phyloP scores from a whole-genome alignment of 495 filamentous ascomycete species.

The Talaromyces thailandensis region DNA sequence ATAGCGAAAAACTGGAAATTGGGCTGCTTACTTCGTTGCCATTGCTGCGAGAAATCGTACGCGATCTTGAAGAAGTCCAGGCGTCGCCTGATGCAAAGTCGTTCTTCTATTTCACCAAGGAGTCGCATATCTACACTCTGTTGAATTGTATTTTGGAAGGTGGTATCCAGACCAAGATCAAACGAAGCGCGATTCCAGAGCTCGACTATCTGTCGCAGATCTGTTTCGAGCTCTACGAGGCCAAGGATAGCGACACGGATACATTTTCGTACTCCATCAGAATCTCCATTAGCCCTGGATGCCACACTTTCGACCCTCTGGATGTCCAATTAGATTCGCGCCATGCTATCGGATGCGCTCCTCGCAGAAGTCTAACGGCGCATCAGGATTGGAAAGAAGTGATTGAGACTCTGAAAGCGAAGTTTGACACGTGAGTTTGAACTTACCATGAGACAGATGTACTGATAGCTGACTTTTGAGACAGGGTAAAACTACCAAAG shows the following conservation, averaged over 20 bases:
- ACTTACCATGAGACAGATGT: constrained; percentile 7
- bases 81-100: constrained; percentile 86
- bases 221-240: constrained; percentile 95
- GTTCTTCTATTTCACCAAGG: constrained; percentile 98
- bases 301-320: constrained; percentile 88
- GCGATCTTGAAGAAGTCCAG: constrained; percentile 95
- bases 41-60: constrained; percentile 88
- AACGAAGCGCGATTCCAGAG: constrained; percentile 86
- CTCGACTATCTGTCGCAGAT: constrained; percentile 97
- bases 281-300: constrained; percentile 90
- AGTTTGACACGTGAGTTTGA: constrained; percentile 77
- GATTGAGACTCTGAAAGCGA: constrained; percentile 85
- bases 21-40: constrained; percentile 89
- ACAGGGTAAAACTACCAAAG: constrained; percentile 86
- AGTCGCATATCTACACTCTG: constrained; percentile 96
- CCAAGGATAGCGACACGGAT: constrained; percentile 63
- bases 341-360: constrained; percentile 89
- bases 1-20: constrained; percentile 94
- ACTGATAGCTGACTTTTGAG: constrained; percentile 5
- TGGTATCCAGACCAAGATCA: constrained; percentile 86
- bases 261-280: constrained; percentile 88
- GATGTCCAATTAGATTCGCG: constrained; percentile 93
- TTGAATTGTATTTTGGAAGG: constrained; percentile 97
- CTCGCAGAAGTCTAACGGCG: constrained; percentile 78
- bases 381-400: constrained; percentile 93